Conservation (phyloP, 257 asterid species). For the Solanum habrochaites region DNA sequence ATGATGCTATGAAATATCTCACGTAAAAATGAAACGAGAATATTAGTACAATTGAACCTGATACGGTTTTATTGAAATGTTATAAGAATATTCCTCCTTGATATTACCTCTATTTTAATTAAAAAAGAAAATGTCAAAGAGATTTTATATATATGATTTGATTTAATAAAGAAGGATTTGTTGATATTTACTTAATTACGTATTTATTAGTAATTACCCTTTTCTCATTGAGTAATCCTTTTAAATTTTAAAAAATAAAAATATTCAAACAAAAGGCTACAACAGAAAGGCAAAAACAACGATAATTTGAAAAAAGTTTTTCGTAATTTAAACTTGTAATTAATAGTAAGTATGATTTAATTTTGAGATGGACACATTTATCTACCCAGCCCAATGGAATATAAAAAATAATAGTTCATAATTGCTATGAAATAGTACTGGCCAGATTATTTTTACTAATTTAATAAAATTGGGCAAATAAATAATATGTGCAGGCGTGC, state of each 20-base stretch:
- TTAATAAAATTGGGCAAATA: neutral
- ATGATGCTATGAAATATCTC: neutral
- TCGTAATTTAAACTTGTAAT: neutral
- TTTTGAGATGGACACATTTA: neutral
- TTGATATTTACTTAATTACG: neutral
- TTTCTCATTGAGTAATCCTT: neutral
- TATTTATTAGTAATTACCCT: neutral
- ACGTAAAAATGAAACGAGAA: too few species aligned
- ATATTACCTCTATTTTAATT: neutral
- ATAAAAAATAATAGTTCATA: neutral
- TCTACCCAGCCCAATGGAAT: neutral
- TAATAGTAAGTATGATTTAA: neutral
- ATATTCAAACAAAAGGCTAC: neutral
- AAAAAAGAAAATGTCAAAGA: neutral
- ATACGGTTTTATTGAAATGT: too few species aligned
- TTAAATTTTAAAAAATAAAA: too few species aligned
- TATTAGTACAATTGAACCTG: neutral
- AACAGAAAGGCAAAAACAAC: neutral
- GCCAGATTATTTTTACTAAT: neutral
- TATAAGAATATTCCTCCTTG: neutral
- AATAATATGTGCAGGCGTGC: slow-evolving; percentile 25
- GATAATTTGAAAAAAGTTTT: neutral
- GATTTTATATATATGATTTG: neutral
- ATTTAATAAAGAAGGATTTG: too few species aligned
- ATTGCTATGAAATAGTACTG: slow-evolving; percentile 8